phyloP scores from a whole-genome alignment of 495 filamentous ascomycete genomes.

The Neurospora sp. region DNA sequence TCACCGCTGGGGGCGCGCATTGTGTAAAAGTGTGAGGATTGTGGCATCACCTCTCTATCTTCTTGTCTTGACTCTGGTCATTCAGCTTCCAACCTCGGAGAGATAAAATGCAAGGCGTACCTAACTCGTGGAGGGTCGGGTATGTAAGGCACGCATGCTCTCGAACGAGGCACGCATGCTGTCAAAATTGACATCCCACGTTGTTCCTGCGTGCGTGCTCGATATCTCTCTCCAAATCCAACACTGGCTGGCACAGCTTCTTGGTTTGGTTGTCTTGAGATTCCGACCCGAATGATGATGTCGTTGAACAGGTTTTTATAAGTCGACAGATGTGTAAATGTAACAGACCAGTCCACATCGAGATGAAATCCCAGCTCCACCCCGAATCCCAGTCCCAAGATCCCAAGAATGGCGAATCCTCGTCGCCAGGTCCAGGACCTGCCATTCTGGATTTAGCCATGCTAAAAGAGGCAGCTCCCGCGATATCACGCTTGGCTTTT shows the following conservation, averaged over 20 bases:
- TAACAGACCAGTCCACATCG: neutral
- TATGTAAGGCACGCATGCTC: neutral
- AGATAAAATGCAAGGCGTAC: neutral
- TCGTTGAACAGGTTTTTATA: neutral
- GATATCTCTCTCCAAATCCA: neutral
- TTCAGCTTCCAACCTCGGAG: neutral
- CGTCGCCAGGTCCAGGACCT: neutral
- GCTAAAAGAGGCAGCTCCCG: neutral
- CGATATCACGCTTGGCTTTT: neutral
- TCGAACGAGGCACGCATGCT: neutral
- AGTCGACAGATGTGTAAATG: neutral
- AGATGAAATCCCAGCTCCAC: neutral
- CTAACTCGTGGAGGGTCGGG: neutral
- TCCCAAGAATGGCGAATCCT: neutral
- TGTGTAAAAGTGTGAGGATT: neutral
- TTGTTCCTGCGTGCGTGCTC: neutral
- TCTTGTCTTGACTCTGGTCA: neutral
- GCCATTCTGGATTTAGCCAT: neutral
- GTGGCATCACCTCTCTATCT: neutral
- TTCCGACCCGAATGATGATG: neutral
- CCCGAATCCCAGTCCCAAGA: neutral
- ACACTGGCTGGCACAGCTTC: neutral
- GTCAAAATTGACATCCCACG: neutral
- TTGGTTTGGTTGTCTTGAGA: neutral
- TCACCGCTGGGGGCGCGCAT: neutral